phyloP scores from a whole-genome alignment of 225 moss, liverwort and hornwort genomes.

The Lunularia cruciata region DNA sequence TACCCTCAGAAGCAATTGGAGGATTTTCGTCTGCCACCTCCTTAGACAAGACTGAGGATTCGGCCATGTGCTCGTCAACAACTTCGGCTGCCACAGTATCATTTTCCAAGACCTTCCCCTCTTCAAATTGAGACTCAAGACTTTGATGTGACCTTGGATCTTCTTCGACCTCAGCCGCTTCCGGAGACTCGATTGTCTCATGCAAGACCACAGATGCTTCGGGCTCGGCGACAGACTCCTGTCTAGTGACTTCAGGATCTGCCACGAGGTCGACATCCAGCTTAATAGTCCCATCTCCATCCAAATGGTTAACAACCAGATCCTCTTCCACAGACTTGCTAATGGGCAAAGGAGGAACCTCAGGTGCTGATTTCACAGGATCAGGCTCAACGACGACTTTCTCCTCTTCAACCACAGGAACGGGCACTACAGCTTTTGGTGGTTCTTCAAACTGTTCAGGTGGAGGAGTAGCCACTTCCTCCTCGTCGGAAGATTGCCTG shows the following conservation, averaged over 20 bases:
- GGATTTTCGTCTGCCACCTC: constrained; percentile 3
- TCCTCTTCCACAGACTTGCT: constrained; percentile 27
- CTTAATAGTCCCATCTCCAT: neutral
- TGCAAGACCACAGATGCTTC: constrained; percentile 2
- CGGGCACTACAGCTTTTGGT: constrained; percentile 17
- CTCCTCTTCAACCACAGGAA: constrained; percentile 18
- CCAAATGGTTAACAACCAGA: constrained; percentile 10
- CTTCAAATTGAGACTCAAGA: neutral
- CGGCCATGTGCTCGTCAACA: constrained; percentile 4
- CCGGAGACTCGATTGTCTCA: constrained; percentile 5
- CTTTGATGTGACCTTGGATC: neutral
- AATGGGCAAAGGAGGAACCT: neutral
- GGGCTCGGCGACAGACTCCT: constrained; percentile 15
- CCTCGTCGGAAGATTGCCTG: constrained; percentile 15
- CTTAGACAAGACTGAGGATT: neutral
- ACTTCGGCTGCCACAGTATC: neutral
- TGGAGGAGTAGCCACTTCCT: constrained; percentile 6
- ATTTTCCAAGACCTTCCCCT: constrained; percentile 7
- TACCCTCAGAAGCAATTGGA: constrained; percentile 18
- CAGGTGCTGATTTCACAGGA: neutral
- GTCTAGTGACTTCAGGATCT: constrained; percentile 24
- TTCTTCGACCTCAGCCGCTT: neutral
- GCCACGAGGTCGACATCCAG: constrained; percentile 15
- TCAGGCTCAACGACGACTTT: constrained; percentile 31
- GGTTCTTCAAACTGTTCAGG: constrained; percentile 20